A percentile compares a stretch with the other conserved stretches of the same genome.
Evolutionary conservation across 2,329 filamentous ascomycete genomes (phyloP).

Genomic region (Aquanectria penicillioides): DNA sequence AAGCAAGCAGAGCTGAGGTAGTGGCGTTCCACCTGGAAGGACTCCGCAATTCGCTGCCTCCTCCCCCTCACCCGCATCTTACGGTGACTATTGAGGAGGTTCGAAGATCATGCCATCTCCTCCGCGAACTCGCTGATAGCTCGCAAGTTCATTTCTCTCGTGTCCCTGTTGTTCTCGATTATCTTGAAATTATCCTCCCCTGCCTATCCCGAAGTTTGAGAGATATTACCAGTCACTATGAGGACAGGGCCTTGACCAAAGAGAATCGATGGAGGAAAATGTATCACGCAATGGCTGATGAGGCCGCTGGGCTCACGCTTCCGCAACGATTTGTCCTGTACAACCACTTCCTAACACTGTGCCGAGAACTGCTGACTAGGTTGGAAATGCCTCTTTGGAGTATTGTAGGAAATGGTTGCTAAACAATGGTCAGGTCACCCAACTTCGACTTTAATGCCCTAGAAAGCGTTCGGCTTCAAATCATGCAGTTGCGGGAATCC

Average conservation of each 20-base stretch:
- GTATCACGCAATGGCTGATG: constrained; percentile 64
- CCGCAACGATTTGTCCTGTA: constrained; percentile 65
- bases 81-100: constrained; percentile 60
- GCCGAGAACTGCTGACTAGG: constrained; percentile 63
- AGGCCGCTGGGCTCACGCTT: constrained; percentile 61
- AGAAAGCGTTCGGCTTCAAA: constrained; percentile 58
- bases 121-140: constrained; percentile 65
- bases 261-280: constrained; percentile 67
- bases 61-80: constrained; percentile 58
- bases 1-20: constrained; percentile 63
- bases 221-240: constrained; percentile 63
- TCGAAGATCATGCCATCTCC: constrained; percentile 52
- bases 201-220: constrained; percentile 62
- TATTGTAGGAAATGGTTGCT: constrained; percentile 17
- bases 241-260: constrained; percentile 58
- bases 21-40: constrained; percentile 59
- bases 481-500: constrained; percentile 63
- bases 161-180: constrained; percentile 61
- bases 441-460: constrained; percentile 66
- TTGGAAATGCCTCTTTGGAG: constrained; percentile 40
- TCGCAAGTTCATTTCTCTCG: constrained; percentile 62
- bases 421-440: constrained; percentile 48
- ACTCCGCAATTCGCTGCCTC: constrained; percentile 57
- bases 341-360: constrained; percentile 61
- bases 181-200: constrained; percentile 66